Base-by-base conservation (phyloP, 805 yeast species). In the Tetrapisispora iriomotensis region DNA sequence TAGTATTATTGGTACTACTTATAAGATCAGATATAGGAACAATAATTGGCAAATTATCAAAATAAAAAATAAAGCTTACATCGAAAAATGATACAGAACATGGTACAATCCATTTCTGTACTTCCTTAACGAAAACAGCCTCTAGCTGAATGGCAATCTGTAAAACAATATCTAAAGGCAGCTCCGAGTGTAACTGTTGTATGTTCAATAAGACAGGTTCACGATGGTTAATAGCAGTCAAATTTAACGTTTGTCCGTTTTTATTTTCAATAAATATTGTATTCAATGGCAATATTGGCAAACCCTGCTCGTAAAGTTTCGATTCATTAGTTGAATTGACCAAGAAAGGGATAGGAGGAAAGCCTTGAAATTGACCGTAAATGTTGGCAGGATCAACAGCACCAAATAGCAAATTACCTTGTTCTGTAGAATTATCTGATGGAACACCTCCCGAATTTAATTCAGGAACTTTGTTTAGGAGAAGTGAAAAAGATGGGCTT, bases 81-180 rank as follows among this genome's bases (percentile, higher is more conserved):
- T 68, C 57, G 6, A 68, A 47, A 5, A 57, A 48, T 1, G 66
- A 68, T 12, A 79, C 60, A 10, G 69, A 58, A 60, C 90, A 82
- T 42, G 71, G 71, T 9, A 78, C 78, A 10, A 79, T 48, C 88
- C 90, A 82, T 14, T 67, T 49, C 18, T 62, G 64, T 7, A 66
- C 49, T 6, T 64, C 61, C 3, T 60, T 53, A 4, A 72, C 67
- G 51, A 73, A 82, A 44, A 66, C 71, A 0, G 90, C 90, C 49
- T 77, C 77, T 30, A 79, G 61, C 56, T 82, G 88, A 22, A 81
- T 65, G 0, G 88, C 85, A 24, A 82, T 57, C 46, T 72, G 74
- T 36, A 81, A 65, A 32, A 82, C 62, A 6, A 73, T 53, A 31
- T 71, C 68, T 29, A 70, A 60, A 0, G 90, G 90, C 26, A 82